phyloP scores from a whole-genome alignment of 169 alveolate species.

The Eimeria maxima region DNA sequence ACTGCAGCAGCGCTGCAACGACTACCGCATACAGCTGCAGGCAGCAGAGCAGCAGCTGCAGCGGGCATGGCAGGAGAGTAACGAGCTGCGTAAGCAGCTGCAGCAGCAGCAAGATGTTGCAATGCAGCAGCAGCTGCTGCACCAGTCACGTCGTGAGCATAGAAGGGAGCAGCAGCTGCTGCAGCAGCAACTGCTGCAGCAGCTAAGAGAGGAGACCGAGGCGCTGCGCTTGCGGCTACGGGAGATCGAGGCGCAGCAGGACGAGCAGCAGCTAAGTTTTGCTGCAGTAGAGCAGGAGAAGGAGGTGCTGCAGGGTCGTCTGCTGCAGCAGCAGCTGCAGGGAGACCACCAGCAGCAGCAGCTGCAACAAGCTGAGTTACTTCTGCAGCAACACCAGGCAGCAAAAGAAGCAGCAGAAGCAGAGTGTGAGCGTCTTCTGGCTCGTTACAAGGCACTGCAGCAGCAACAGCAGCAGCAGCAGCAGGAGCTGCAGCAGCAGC shows the following conservation, averaged over 20 bases:
- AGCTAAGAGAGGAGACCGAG: conserved; percentile 47
- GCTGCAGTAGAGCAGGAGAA: conserved; percentile 59
- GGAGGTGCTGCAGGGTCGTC: conserved; percentile 22
- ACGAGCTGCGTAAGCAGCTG: conserved; percentile 87
- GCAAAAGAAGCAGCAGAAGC: conserved; percentile 60
- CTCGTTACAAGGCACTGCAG: conserved; percentile 6
- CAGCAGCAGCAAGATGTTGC: conserved; percentile 77
- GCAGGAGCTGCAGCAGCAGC: conserved; percentile 76
- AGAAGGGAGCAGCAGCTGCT: conserved; percentile 68
- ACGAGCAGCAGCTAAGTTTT: conserved; percentile 37
- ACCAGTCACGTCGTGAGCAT: conserved; percentile 28
- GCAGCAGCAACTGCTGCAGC: conserved; percentile 76
- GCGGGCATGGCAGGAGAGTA: conserved; percentile 86
- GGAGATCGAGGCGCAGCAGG: conserved; percentile 36
- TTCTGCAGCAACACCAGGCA: neutral
- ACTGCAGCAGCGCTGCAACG: conserved; percentile 71
- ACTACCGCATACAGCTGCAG: conserved; percentile 65
- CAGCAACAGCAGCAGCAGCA: conserved; percentile 45
- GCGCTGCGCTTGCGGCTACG: conserved; percentile 45
- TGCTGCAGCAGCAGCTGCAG: conserved; percentile 66
- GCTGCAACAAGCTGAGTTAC: conserved; percentile 46
- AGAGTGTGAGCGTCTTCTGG: neutral
- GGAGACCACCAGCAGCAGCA: conserved; percentile 71
- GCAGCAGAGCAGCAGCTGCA: conserved; percentile 76
- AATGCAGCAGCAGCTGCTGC: conserved; percentile 71